phyloP scores from a whole-genome alignment of 805 yeast genomes.

The Isabelozyma gotoi region DNA sequence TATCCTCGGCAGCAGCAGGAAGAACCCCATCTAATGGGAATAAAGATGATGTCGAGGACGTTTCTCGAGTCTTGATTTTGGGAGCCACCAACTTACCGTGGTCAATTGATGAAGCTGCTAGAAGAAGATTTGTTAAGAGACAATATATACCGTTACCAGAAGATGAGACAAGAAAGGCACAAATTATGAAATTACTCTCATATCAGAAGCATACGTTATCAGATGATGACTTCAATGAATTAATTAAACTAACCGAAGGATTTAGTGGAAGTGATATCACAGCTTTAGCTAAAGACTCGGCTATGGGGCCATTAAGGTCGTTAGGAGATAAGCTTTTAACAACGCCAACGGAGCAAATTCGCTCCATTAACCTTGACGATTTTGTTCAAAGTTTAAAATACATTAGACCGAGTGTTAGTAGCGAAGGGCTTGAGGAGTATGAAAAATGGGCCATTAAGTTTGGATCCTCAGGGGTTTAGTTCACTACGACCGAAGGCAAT shows the following conservation, averaged over 20 bases:
- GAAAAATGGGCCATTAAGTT: slow-evolving; percentile 86
- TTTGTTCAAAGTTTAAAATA: slow-evolving; percentile 73
- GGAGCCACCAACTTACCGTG: slow-evolving; percentile 97
- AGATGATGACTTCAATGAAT: slow-evolving; percentile 58
- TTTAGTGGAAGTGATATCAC: slow-evolving; percentile 92
- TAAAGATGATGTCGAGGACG: slow-evolving; percentile 33
- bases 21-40: slow-evolving; percentile 51
- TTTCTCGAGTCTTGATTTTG: slow-evolving; percentile 72
- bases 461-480: slow-evolving; percentile 83
- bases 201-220: slow-evolving; percentile 71
- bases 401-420: slow-evolving; percentile 85
- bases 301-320: slow-evolving; percentile 94
- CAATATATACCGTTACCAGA: slow-evolving; percentile 96
- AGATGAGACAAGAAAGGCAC: slow-evolving; percentile 71
- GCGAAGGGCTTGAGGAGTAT: slow-evolving; percentile 73
- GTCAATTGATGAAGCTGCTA: slow-evolving; percentile 96
- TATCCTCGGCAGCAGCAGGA: slow-evolving; percentile 82
- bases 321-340: slow-evolving; percentile 79
- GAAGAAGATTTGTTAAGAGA: slow-evolving; percentile 87
- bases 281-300: slow-evolving; percentile 92
- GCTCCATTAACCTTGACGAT: slow-evolving; percentile 73
- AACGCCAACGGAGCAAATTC: slow-evolving; percentile 69
- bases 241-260: slow-evolving; percentile 71
- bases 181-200: slow-evolving; percentile 62
- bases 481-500: no score